phyloP scores from a whole-genome alignment of 805 yeast species.

The Saturnispora hagleri region DNA sequence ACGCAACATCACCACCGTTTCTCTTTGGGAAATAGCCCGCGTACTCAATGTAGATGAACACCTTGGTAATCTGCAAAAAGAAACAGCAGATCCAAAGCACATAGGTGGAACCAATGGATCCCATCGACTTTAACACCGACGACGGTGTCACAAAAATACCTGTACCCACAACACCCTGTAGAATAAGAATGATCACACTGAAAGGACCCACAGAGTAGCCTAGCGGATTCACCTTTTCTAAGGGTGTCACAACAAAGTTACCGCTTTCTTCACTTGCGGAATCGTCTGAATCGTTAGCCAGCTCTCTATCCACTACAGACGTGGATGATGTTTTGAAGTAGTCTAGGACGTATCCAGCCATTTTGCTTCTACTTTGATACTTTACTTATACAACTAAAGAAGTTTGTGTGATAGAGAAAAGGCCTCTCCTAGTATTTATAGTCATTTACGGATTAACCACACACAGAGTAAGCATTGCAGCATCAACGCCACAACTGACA shows the following conservation, averaged over 20 bases:
- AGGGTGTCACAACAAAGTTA: slow-evolving; percentile 14
- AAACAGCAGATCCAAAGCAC: not conserved
- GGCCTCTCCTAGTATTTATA: not conserved
- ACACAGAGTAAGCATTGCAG: not conserved
- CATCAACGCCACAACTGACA: not conserved
- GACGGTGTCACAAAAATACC: slow-evolving; percentile 70
- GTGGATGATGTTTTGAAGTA: not conserved
- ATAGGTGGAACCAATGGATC: not conserved
- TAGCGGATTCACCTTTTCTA: slow-evolving; percentile 28
- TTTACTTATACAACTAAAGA: not conserved
- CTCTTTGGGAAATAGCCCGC: slow-evolving; percentile 38
- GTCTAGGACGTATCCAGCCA: not conserved
- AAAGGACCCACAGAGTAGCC: slow-evolving; percentile 30
- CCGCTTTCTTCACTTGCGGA: not conserved
- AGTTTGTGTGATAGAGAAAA: not conserved
- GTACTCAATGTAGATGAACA: slow-evolving; percentile 27
- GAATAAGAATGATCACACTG: slow-evolving; percentile 49
- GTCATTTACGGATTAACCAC: too few relatives aligned
- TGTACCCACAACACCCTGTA: slow-evolving; percentile 67
- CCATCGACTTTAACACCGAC: slow-evolving; percentile 29
- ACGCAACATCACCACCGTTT: slow-evolving; percentile 83
- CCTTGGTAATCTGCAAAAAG: not conserved
- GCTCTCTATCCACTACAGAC: not conserved
- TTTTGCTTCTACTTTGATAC: not conserved
- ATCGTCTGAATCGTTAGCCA: not conserved